These are phyloP conservation scores for Pseudofabraea citricarpa DNA, from an alignment of 2,329 filamentous ascomycete genomes.

Conservation along the genomic window DNA sequence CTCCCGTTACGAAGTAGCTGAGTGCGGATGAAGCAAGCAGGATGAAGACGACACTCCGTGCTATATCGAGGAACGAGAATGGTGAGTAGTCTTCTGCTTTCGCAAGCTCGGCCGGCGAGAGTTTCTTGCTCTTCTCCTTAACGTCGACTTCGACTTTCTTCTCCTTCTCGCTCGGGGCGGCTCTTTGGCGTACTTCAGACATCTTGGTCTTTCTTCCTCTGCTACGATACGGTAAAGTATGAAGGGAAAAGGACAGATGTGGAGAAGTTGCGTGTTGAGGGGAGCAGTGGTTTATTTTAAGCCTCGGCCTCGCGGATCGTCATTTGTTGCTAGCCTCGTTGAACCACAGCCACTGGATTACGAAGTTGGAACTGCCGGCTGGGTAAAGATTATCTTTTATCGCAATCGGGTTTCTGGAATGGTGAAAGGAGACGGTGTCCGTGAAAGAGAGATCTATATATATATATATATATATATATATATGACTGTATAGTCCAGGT, in stretches of 20 bases:
- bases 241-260: not conserved
- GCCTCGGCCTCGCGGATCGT: not conserved
- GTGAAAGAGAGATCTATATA: too few relatives aligned
- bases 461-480: too few relatives aligned
- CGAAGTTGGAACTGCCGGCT: not conserved
- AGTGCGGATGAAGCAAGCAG: conserved; percentile 18
- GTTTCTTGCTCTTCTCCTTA: not conserved
- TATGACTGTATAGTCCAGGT: too few relatives aligned
- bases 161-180: conserved; percentile 2
- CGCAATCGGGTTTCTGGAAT: too few relatives aligned
- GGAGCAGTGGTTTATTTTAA: not conserved
- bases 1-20: conserved; percentile 25
- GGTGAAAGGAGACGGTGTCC: too few relatives aligned
- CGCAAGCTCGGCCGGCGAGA: conserved; percentile 7
- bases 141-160: not conserved
- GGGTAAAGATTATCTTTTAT: too few relatives aligned
- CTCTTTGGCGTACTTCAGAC: conserved; percentile 13
- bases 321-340: not conserved
- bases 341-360: not conserved
- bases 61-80: conserved; percentile 21
- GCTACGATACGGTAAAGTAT: too few relatives aligned
- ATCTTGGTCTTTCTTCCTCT: conserved; percentile 4
- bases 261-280: not conserved
- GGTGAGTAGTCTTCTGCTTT: conserved; percentile 20
- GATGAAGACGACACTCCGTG: conserved; percentile 23